Percentiles rank a stretch among this genome's conserved stretches.
Conservation (phyloP, 257 asterid species). For the Salvia rosmarinus region DNA sequence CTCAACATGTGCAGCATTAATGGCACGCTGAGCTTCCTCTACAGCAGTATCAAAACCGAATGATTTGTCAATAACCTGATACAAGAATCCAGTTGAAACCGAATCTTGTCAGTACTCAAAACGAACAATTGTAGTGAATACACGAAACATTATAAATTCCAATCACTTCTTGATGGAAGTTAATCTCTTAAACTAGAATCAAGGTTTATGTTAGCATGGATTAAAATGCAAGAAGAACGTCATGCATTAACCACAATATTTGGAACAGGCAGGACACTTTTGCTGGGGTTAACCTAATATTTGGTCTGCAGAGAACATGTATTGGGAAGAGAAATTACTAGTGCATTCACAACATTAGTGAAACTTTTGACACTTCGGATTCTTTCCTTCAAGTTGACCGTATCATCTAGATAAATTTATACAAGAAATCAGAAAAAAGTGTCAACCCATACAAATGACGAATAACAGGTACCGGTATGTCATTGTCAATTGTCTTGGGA, state of each 20-base stretch:
- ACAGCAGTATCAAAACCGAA: conserved; percentile 84
- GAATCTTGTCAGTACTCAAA: conserved; percentile 24
- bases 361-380: conserved; percentile 13
- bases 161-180: neutral
- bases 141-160: neutral
- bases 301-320: conserved; percentile 19
- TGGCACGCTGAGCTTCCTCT: conserved; percentile 87
- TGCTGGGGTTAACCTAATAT: neutral
- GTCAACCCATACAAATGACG: conserved; percentile 25
- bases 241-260: conserved; percentile 20
- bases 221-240: conserved; percentile 16
- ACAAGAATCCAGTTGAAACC: conserved; percentile 31
- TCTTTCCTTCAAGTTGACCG: conserved; percentile 28
- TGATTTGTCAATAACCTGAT: conserved; percentile 75
- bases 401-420: conserved; percentile 24
- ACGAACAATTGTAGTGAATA: conserved; percentile 22
- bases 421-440: conserved; percentile 1
- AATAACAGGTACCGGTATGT: conserved; percentile 71
- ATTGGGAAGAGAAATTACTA: neutral
- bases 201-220: conserved; percentile 10
- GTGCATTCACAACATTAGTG: conserved; percentile 4
- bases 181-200: conserved; percentile 21
- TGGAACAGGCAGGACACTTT: conserved; percentile 17
- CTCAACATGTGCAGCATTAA: conserved; percentile 80
- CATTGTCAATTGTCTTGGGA: conserved; percentile 95